phyloP scores from a whole-genome alignment of 768 basidiomycete genomes.

The Dacryopinax primogenitus region DNA sequence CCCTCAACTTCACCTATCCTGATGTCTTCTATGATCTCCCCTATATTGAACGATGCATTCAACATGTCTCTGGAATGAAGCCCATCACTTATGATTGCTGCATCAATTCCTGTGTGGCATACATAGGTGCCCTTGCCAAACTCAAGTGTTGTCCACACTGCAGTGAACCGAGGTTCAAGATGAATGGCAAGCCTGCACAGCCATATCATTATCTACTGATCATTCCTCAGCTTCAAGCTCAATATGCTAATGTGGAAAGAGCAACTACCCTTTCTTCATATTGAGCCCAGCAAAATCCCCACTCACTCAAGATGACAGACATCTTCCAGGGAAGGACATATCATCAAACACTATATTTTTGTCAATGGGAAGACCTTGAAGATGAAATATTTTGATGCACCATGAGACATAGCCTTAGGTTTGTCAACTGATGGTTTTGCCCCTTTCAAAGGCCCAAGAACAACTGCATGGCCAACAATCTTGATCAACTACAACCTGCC shows the following conservation, averaged over 20 bases:
- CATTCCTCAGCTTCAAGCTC: conserved; percentile 28
- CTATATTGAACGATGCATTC: background rate
- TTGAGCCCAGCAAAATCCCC: conserved; percentile 20
- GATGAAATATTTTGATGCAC: conserved; percentile 29
- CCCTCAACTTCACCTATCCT: background rate
- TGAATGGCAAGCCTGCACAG: conserved; percentile 20
- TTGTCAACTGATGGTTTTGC: conserved; percentile 35
- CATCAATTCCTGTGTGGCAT: conserved; percentile 32
- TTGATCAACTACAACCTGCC: conserved; percentile 35
- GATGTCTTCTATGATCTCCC: background rate
- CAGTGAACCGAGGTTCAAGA: conserved; percentile 22
- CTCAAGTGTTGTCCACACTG: conserved; percentile 30
- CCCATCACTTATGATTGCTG: conserved; percentile 31
- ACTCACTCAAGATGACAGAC: conserved; percentile 23
- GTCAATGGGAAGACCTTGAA: conserved; percentile 21
- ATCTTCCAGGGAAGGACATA: conserved; percentile 31
- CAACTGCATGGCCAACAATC: conserved; percentile 34
- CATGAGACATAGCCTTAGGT: conserved; percentile 33
- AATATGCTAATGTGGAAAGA: conserved; percentile 18
- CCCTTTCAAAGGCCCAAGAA: conserved; percentile 27
- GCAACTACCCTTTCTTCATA: conserved; percentile 22
- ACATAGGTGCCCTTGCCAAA: conserved; percentile 25
- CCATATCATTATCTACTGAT: conserved; percentile 32
- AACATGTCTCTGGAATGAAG: background rate
- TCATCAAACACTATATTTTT: conserved; percentile 19